Evolutionary conservation across 805 yeast species (phyloP).

Genomic region (Myxozyma udenii): DNA sequence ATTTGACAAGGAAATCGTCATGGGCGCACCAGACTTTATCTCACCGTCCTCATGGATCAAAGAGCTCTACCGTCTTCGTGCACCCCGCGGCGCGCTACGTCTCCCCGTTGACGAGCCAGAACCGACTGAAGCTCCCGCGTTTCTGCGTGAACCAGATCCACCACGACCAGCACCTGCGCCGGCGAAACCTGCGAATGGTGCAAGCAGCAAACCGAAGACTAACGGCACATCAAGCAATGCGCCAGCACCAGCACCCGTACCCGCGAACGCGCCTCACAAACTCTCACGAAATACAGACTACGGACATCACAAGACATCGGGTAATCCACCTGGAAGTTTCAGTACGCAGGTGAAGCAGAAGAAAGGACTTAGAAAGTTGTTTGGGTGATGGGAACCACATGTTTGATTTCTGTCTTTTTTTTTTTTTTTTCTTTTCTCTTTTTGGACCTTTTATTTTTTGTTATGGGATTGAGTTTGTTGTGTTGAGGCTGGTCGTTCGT

Average conservation of each 20-base stretch:
- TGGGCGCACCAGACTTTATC: constrained; percentile 76
- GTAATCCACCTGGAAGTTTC: constrained; percentile 28
- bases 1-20: constrained; percentile 66
- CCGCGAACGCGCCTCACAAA: constrained; percentile 23
- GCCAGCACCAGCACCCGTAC: constrained; percentile 4
- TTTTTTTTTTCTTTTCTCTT: not conserved
- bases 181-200: not conserved
- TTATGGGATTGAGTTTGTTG: too few species aligned
- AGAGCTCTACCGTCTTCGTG: constrained; percentile 33
- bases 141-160: constrained; percentile 35
- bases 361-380: constrained; percentile 1
- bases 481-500: too few species aligned
- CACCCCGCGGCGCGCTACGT: constrained; percentile 34
- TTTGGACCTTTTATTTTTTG: too few species aligned
- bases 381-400: not conserved
- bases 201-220: not conserved
- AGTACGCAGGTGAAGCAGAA: constrained; percentile 19
- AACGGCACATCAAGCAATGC: not conserved
- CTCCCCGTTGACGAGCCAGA: constrained; percentile 37
- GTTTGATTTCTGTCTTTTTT: not conserved
- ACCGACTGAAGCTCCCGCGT: constrained; percentile 34
- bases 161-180: constrained; percentile 6
- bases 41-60: constrained; percentile 41
- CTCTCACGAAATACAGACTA: constrained; percentile 22
- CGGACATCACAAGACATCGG: constrained; percentile 15